Percentiles rank a stretch among this genome's conserved stretches.
Evolutionary conservation across 2,329 filamentous ascomycete species (phyloP).

Genomic region (Cladobotryum protrusum): DNA sequence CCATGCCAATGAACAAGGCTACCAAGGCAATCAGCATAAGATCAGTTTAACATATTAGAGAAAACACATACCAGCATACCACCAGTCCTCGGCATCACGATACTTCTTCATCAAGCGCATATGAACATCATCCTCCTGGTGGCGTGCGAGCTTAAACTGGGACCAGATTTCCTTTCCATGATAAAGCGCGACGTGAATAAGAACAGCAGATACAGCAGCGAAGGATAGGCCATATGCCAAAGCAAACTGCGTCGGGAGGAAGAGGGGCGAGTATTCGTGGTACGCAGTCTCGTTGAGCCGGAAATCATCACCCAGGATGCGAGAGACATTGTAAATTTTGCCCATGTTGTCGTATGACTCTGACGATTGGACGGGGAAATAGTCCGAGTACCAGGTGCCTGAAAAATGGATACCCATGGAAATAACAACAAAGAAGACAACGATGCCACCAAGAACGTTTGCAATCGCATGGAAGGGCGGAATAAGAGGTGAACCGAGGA

Average conservation of each 20-base stretch:
- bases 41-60: too few species aligned
- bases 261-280: conserved; percentile 58
- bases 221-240: conserved; percentile 58
- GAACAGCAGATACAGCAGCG: conserved; percentile 57
- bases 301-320: conserved; percentile 50
- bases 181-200: conserved; percentile 51
- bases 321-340: conserved; percentile 50
- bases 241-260: conserved; percentile 56
- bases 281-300: conserved; percentile 58
- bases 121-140: conserved; percentile 53
- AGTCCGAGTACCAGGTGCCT: conserved; percentile 52
- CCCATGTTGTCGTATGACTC: conserved; percentile 61
- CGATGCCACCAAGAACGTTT: conserved; percentile 47
- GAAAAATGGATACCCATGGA: conserved; percentile 55
- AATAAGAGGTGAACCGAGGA: conserved; percentile 44
- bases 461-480: conserved; percentile 50
- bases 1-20: conserved; percentile 46
- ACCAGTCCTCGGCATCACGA: conserved; percentile 53
- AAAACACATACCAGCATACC: conserved; percentile 46
- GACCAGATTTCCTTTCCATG: conserved; percentile 49
- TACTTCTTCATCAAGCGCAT: conserved; percentile 59
- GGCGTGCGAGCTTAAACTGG: conserved; percentile 48
- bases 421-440: conserved; percentile 49
- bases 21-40: conserved; percentile 4
- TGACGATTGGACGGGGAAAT: conserved; percentile 55